Evolutionary conservation across 1,139 yeast species (phyloP).

Genomic region (Pichia cactophila): DNA sequence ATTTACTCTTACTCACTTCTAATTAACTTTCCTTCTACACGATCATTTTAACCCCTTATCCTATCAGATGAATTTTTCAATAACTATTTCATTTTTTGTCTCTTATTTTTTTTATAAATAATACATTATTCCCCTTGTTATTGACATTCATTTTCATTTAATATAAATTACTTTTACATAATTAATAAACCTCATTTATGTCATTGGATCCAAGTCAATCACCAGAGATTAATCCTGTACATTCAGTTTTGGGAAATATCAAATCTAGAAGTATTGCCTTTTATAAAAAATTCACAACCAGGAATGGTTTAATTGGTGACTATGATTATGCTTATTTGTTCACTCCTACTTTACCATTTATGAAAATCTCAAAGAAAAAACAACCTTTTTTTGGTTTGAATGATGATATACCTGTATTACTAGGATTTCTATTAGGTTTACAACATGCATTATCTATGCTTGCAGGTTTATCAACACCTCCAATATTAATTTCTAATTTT

Average conservation of each 20-base stretch:
- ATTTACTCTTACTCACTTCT: too few relatives aligned
- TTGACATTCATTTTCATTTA: too few relatives aligned
- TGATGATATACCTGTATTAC: slow-evolving; percentile 67
- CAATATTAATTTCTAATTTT: slow-evolving; percentile 54
- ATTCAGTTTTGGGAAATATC: background rate
- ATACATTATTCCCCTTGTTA: background rate
- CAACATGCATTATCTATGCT: slow-evolving; percentile 87
- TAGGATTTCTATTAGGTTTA: slow-evolving; percentile 71
- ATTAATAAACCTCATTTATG: background rate
- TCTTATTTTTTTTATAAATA: too few relatives aligned
- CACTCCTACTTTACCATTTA: slow-evolving; percentile 69
- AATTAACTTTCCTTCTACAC: too few relatives aligned
- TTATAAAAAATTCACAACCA: slow-evolving; percentile 39
- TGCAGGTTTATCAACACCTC: slow-evolving; percentile 88
- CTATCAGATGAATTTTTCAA: too few relatives aligned
- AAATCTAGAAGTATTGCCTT: slow-evolving; percentile 1
- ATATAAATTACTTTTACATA: too few relatives aligned
- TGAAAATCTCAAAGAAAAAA: slow-evolving; percentile 37
- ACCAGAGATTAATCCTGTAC: background rate
- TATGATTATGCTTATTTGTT: slow-evolving; percentile 74
- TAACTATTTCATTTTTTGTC: too few relatives aligned
- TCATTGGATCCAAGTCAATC: background rate
- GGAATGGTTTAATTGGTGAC: slow-evolving; percentile 73
- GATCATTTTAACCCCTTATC: too few relatives aligned
- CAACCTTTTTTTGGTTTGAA: slow-evolving; percentile 79